Conservation (phyloP, 345 rosid genomes). For the Sisymbrium irio region DNA sequence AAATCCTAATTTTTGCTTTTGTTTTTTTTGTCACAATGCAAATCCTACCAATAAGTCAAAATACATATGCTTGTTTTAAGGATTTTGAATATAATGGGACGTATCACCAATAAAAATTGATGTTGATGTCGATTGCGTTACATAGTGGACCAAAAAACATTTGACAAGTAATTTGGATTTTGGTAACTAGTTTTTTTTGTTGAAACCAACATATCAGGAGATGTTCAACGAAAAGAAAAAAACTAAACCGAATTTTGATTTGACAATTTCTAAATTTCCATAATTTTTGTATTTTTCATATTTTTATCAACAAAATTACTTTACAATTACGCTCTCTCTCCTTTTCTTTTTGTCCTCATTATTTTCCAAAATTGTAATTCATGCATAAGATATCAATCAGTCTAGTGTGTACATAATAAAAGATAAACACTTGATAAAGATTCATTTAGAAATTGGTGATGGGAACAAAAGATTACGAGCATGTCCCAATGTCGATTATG, state of each 20-base stretch:
- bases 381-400: not conserved
- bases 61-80: not conserved
- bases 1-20: not conserved
- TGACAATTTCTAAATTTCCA: not conserved
- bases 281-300: not conserved
- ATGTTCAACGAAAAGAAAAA: not conserved
- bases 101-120: not conserved
- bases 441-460: conserved; percentile 11
- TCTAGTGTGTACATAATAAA: conserved; percentile 1
- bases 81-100: not conserved
- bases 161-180: conserved; percentile 12
- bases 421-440: conserved; percentile 10
- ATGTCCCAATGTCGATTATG: conserved; percentile 11
- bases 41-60: not conserved
- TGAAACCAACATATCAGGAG: not conserved
- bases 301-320: not conserved
- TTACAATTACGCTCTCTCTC: not conserved
- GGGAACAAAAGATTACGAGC: conserved; percentile 21
- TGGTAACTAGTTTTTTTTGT: not conserved
- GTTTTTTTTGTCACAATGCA: not conserved
- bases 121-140: not conserved
- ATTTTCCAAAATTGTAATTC: not conserved
- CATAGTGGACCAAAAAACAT: not conserved
- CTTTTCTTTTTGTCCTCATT: not conserved
- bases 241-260: not conserved